Evolutionary conservation across 2,329 filamentous ascomycete genomes (phyloP).

Genomic region (Colletotrichum simmondsii): DNA sequence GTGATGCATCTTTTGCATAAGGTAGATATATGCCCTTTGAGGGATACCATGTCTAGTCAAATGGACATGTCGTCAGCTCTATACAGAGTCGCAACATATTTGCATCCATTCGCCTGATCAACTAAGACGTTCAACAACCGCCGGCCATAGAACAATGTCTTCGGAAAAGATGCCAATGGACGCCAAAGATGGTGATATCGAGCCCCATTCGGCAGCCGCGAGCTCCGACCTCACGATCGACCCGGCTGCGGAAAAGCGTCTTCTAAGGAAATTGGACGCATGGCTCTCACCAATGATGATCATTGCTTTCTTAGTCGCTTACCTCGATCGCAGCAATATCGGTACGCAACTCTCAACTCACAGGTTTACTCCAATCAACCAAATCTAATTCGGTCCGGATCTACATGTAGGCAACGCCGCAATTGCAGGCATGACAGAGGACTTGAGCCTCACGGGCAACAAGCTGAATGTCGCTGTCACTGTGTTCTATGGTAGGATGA

Average conservation of each 20-base stretch:
- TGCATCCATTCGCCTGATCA: not conserved
- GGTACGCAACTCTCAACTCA: not conserved
- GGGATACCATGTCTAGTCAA: not conserved
- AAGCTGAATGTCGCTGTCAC: constrained; percentile 53
- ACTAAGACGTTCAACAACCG: no score
- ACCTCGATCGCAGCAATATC: constrained; percentile 44
- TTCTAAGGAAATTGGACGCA: constrained; percentile 39
- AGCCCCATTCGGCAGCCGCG: not conserved
- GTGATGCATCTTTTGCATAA: not conserved
- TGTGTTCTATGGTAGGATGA: constrained; percentile 55
- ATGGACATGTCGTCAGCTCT: not conserved
- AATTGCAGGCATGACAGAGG: constrained; percentile 46
- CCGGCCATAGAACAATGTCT: not conserved
- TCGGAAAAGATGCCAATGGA: constrained; percentile 24
- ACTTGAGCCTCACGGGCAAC: constrained; percentile 44
- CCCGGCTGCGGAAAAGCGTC: constrained; percentile 28
- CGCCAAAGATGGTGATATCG: constrained; percentile 16
- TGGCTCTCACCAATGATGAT: constrained; percentile 35
- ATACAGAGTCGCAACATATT: not conserved
- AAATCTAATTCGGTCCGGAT: not conserved
- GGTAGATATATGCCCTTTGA: constrained; percentile 26
- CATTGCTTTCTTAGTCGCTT: constrained; percentile 44
- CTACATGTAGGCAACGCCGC: constrained; percentile 42
- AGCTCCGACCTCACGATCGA: constrained; percentile 18
- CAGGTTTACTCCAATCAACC: rapidly evolving